Conservation (phyloP, 345 rosid species). For the Acer campestre region DNA sequence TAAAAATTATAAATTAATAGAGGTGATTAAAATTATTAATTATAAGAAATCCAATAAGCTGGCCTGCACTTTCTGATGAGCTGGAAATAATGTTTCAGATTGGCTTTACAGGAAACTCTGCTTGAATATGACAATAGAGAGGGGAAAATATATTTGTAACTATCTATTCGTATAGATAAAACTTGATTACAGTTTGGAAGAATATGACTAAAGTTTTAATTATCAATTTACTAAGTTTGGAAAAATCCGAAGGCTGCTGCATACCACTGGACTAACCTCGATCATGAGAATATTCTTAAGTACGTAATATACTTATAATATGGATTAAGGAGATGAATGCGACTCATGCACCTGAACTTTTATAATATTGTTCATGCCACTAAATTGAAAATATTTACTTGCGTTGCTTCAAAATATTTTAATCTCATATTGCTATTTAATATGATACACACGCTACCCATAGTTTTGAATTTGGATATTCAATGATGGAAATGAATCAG, state of each 20-base stretch:
- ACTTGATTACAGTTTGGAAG: not conserved
- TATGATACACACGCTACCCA: not conserved
- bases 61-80: slow-evolving; percentile 14
- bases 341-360: not conserved
- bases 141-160: not conserved
- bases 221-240: no score
- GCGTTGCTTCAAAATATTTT: no score
- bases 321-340: not conserved
- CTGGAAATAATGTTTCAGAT: slow-evolving; percentile 11
- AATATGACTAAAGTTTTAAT: not conserved
- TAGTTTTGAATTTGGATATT: not conserved
- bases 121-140: not conserved
- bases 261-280: no score
- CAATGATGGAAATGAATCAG: not conserved
- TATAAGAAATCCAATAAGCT: slow-evolving; percentile 12
- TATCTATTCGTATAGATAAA: slow-evolving; percentile 3
- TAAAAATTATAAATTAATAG: not conserved
- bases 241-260: no score
- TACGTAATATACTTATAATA: no score
- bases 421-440: not conserved
- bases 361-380: not conserved
- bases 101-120: slow-evolving; percentile 20
- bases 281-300: no score
- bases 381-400: no score
- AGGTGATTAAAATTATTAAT: not conserved